Percentiles rank a stretch among this genome's conserved stretches.
These are phyloP conservation scores for Sporothrix brunneoviolacea DNA, from an alignment of 2,329 filamentous ascomycete genomes.

Conservation along the genomic window DNA sequence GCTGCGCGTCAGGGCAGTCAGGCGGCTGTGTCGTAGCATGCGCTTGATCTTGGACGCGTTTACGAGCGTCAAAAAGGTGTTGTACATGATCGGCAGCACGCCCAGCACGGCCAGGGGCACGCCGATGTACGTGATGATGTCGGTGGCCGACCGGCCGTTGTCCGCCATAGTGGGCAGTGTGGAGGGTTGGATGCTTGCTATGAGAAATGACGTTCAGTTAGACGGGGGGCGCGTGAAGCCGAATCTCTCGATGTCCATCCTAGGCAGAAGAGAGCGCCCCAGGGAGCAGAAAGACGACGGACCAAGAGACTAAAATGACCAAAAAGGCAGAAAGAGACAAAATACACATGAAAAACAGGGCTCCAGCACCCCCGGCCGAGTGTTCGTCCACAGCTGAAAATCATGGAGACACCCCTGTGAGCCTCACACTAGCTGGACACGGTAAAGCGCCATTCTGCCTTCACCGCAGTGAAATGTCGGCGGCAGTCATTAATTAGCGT, in stretches of 20 bases:
- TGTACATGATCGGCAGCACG: slow-evolving; percentile 60
- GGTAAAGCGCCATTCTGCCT: too few species aligned
- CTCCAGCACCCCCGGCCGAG: not conserved
- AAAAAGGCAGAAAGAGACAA: not conserved
- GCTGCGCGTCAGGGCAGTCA: slow-evolving; percentile 54
- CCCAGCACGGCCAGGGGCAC: slow-evolving; percentile 30
- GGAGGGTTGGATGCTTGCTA: not conserved
- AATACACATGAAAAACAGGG: not conserved
- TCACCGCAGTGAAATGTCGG: too few species aligned
- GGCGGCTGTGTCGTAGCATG: slow-evolving; percentile 48
- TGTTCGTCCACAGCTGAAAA: not conserved
- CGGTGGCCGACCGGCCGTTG: slow-evolving; percentile 21
- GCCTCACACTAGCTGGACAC: slow-evolving; percentile 7
- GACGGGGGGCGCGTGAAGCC: not conserved
- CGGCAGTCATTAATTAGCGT: too few species aligned
- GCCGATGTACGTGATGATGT: slow-evolving; percentile 31
- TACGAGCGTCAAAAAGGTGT: slow-evolving; percentile 52
- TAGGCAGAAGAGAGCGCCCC: not conserved
- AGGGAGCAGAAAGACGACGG: not conserved
- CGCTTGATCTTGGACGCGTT: slow-evolving; percentile 55
- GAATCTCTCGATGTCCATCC: not conserved
- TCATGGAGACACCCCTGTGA: not conserved
- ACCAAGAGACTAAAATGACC: not conserved
- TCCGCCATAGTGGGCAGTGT: slow-evolving; percentile 11
- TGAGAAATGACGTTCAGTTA: not conserved